A percentile compares a stretch with the other conserved stretches of the same genome.
Evolutionary conservation across 768 basidiomycete species (phyloP).

Genomic region (Pluteus cervinus): DNA sequence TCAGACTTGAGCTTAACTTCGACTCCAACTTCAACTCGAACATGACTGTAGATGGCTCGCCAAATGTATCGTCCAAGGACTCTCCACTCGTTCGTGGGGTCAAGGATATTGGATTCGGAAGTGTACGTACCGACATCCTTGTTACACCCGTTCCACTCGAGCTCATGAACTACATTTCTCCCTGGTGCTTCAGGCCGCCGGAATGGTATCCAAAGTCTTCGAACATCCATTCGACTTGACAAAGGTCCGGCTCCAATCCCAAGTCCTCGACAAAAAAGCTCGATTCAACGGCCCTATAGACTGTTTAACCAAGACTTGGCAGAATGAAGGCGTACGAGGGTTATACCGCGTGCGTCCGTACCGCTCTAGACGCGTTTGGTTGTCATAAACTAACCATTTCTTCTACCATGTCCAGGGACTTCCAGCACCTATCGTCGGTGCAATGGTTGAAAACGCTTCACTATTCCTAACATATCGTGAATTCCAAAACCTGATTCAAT

Average conservation of each 20-base stretch:
- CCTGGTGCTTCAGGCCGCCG: constrained; percentile 58
- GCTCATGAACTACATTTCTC: too few species aligned
- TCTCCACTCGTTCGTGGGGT: constrained; percentile 25
- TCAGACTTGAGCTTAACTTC: too few species aligned
- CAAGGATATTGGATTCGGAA: constrained; percentile 44
- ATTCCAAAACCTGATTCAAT: constrained; percentile 58
- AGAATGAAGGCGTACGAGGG: constrained; percentile 75
- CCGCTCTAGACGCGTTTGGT: neutral
- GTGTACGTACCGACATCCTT: constrained; percentile 25
- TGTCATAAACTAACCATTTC: neutral
- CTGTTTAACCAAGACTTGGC: constrained; percentile 80
- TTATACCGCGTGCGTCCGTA: constrained; percentile 71
- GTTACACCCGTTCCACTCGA: neutral
- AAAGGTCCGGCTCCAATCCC: constrained; percentile 87
- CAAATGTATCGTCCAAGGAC: constrained; percentile 13
- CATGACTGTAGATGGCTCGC: constrained; percentile 14
- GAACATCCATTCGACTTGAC: constrained; percentile 93
- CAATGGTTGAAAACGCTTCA: constrained; percentile 90
- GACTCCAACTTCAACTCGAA: too few species aligned
- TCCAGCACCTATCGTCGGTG: constrained; percentile 89
- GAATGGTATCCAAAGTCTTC: constrained; percentile 81
- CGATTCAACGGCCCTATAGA: constrained; percentile 85
- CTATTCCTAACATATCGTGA: constrained; percentile 86
- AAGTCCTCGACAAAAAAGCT: constrained; percentile 64
- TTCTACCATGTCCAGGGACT: constrained; percentile 53